phyloP scores from a whole-genome alignment of 345 rosid species.

The Noccaea bulbosa region DNA sequence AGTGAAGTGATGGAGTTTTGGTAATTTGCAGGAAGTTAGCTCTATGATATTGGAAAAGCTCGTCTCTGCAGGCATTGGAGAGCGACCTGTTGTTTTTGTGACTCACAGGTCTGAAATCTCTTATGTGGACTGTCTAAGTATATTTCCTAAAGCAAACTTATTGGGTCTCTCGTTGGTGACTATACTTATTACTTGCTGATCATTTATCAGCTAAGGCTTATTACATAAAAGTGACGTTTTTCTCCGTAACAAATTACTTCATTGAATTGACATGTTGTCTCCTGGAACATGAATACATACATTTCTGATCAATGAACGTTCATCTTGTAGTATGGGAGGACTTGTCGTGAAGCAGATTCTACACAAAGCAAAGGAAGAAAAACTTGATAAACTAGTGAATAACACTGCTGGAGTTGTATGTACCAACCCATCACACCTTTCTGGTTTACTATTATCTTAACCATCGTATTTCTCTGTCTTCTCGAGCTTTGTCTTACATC shows the following conservation, averaged over 20 bases:
- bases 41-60: conserved; percentile 76
- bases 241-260: background rate
- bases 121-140: conserved; percentile 4
- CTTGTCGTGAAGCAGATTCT: conserved; percentile 96
- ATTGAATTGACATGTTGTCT: conserved; percentile 4
- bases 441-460: conserved; percentile 2
- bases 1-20: conserved; percentile 23
- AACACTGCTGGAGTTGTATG: conserved; percentile 93
- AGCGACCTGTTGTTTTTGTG: conserved; percentile 95
- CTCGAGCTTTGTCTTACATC: background rate
- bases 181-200: conserved; percentile 18
- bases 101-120: conserved; percentile 76
- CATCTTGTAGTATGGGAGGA: conserved; percentile 91
- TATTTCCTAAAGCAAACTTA: conserved; percentile 13
- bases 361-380: conserved; percentile 83
- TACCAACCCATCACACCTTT: conserved; percentile 27
- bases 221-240: conserved; percentile 14
- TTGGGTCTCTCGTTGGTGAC: conserved; percentile 3
- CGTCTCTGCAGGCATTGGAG: conserved; percentile 89
- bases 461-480: background rate
- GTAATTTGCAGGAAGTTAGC: conserved; percentile 80
- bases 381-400: conserved; percentile 70
- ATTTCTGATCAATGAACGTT: conserved; percentile 27
- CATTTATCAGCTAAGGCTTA: conserved; percentile 9
- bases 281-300: conserved; percentile 9